Evolutionary conservation across 352 stramenopile genomes (phyloP).

Genomic region (Phytophthora cajani): DNA sequence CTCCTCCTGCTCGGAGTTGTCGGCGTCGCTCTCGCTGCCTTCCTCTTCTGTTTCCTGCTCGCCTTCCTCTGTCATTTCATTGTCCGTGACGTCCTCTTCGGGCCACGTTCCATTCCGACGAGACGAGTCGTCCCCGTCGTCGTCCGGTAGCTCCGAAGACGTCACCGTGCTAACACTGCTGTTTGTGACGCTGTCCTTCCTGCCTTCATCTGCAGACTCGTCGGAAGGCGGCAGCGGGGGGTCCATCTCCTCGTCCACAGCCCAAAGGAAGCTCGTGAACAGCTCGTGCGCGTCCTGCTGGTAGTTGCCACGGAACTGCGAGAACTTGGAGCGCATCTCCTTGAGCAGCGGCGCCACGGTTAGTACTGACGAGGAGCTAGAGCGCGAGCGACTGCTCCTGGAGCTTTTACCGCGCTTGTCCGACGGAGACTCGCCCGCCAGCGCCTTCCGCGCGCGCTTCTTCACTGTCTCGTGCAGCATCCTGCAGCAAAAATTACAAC

Average conservation of each 20-base stretch:
- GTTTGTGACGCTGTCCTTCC: slow-evolving; percentile 24
- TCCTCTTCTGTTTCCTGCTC: slow-evolving; percentile 34
- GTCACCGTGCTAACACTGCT: slow-evolving; percentile 32
- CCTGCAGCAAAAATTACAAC: slow-evolving; percentile 18
- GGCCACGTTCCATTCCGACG: slow-evolving; percentile 23
- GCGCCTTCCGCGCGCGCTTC: slow-evolving; percentile 48
- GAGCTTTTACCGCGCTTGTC: slow-evolving; percentile 24
- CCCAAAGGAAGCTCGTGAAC: slow-evolving; percentile 92
- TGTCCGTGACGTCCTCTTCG: slow-evolving; percentile 34
- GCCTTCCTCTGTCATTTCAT: slow-evolving; percentile 20
- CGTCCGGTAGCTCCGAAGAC: slow-evolving; percentile 37
- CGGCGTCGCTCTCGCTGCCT: slow-evolving; percentile 32
- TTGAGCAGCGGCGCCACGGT: slow-evolving; percentile 70
- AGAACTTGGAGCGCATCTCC: slow-evolving; percentile 84
- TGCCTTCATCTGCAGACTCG: slow-evolving; percentile 2
- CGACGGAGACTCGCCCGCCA: slow-evolving; percentile 24
- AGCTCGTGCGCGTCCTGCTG: slow-evolving; percentile 98
- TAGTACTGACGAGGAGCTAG: slow-evolving; percentile 51
- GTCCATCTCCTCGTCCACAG: slow-evolving; percentile 79
- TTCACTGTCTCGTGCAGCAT: slow-evolving; percentile 70
- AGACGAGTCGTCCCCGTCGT: slow-evolving; percentile 28
- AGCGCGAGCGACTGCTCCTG: slow-evolving; percentile 29
- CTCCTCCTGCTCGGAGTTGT: slow-evolving; percentile 34
- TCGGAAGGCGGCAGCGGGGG: slow-evolving; percentile 32
- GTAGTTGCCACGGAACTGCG: slow-evolving; percentile 93